Conservation (phyloP, 345 rosid species). For the Theobroma cacao region DNA sequence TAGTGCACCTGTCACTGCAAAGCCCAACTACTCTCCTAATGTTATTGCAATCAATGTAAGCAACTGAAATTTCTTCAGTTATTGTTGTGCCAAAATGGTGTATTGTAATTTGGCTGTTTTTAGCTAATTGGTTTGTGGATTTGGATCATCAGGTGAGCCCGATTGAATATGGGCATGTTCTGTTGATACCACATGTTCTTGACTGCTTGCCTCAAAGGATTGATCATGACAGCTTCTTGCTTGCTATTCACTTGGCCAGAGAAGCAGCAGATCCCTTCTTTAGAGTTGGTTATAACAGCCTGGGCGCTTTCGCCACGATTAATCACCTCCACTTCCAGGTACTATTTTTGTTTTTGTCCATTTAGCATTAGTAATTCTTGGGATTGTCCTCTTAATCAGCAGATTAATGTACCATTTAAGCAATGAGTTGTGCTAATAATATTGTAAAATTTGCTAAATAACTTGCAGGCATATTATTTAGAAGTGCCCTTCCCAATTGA, state of each 20-base stretch:
- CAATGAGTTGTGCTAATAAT: not conserved
- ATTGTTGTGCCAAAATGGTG: not conserved
- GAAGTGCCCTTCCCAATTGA: constrained; percentile 72
- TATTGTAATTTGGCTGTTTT: not conserved
- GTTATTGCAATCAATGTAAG: constrained; percentile 51
- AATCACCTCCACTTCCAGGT: constrained; percentile 66
- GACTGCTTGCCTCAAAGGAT: constrained; percentile 58
- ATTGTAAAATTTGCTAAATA: not conserved
- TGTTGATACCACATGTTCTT: constrained; percentile 43
- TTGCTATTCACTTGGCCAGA: constrained; percentile 46
- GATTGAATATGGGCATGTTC: constrained; percentile 56
- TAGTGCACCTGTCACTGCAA: not conserved
- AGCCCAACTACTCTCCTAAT: constrained; percentile 26
- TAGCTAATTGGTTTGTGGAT: not conserved
- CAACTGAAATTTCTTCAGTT: not conserved
- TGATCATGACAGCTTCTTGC: constrained; percentile 46
- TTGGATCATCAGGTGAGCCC: constrained; percentile 45
- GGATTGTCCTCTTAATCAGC: not conserved
- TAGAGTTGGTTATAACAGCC: constrained; percentile 60
- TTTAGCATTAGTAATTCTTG: not conserved
- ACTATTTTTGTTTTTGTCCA: not conserved
- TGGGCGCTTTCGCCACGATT: constrained; percentile 59
- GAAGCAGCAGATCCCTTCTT: constrained; percentile 50
- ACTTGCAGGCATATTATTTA: constrained; percentile 71
- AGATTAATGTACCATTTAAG: not conserved